Conservation (phyloP, 768 basidiomycete genomes). For the Mycena rebaudengoi region DNA sequence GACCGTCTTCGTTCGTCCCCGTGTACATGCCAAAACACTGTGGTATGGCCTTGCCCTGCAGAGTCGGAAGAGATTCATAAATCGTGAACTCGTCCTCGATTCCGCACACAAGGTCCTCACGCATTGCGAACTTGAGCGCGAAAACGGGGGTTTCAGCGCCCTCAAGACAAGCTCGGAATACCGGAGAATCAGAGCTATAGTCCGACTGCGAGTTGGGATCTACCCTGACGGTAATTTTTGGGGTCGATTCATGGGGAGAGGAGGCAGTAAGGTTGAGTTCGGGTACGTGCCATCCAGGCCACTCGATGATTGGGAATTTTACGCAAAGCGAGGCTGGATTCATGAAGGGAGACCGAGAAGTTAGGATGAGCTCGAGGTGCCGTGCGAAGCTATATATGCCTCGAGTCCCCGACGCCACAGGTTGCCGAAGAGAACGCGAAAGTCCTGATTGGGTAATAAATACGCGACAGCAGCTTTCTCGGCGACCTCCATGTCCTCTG, state of each 20-base stretch:
- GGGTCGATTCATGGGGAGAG: conserved; percentile 13
- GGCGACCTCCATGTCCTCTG: background rate
- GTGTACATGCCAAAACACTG: conserved; percentile 45
- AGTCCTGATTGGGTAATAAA: too few relatives aligned
- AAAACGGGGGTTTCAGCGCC: conserved; percentile 17
- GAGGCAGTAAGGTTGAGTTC: conserved; percentile 38
- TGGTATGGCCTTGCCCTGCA: conserved; percentile 46
- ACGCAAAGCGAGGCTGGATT: conserved; percentile 37
- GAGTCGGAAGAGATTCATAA: conserved; percentile 39
- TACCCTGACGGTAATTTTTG: conserved; percentile 37
- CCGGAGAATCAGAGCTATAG: conserved; percentile 47
- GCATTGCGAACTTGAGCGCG: conserved; percentile 49
- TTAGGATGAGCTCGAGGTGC: too few relatives aligned
- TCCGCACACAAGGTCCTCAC: conserved; percentile 45
- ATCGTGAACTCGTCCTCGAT: conserved; percentile 44
- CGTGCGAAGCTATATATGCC: background rate
- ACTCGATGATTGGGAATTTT: conserved; percentile 40
- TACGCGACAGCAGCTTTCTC: too few relatives aligned
- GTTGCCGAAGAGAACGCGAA: background rate
- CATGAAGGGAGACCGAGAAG: conserved; percentile 11
- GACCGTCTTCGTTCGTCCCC: conserved; percentile 41
- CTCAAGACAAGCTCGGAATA: conserved; percentile 41
- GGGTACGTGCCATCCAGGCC: conserved; percentile 47
- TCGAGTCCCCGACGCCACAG: background rate
- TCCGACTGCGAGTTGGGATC: conserved; percentile 41